A percentile compares a stretch with the other conserved stretches of the same genome.
Evolutionary conservation across 2,329 filamentous ascomycete genomes (phyloP).

Genomic region (Calonectria multiphialidica): DNA sequence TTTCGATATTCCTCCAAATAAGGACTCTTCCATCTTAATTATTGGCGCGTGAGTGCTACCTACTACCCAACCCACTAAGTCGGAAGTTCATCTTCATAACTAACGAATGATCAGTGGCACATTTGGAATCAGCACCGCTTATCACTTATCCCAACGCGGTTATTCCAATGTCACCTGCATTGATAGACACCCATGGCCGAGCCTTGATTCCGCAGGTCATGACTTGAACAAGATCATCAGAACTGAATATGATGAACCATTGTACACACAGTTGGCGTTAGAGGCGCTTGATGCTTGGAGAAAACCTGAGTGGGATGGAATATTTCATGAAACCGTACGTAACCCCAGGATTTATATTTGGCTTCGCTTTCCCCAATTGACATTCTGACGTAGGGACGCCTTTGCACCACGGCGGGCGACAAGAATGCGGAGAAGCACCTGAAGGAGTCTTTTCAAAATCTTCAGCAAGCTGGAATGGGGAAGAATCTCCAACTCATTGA

Average conservation of each 20-base stretch:
- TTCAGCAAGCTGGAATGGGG: slow-evolving; percentile 8
- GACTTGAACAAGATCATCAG: slow-evolving; percentile 34
- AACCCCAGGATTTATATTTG: neutral
- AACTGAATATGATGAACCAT: slow-evolving; percentile 26
- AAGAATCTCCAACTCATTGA: slow-evolving; percentile 12
- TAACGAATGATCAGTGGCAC: slow-evolving; percentile 6
- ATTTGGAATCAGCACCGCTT: slow-evolving; percentile 25
- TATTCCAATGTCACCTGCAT: slow-evolving; percentile 32
- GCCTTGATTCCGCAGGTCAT: slow-evolving; percentile 33
- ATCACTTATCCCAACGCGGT: slow-evolving; percentile 24
- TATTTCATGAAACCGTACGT: slow-evolving; percentile 29
- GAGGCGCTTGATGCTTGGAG: slow-evolving; percentile 27
- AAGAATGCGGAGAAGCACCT: slow-evolving; percentile 18
- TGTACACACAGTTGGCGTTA: slow-evolving; percentile 21
- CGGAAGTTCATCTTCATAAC: neutral
- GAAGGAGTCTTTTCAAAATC: slow-evolving; percentile 16
- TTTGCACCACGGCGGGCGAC: slow-evolving; percentile 20
- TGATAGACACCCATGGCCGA: slow-evolving; percentile 34
- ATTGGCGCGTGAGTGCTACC: slow-evolving; percentile 19
- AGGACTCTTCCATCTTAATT: slow-evolving; percentile 20
- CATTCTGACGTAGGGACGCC: slow-evolving; percentile 5
- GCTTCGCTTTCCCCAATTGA: neutral
- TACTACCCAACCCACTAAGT: neutral
- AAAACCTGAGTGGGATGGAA: slow-evolving; percentile 22
- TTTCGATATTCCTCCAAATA: neutral